Conservation (phyloP, 108 stramenopile genomes). For the Cyclotella baltica region DNA sequence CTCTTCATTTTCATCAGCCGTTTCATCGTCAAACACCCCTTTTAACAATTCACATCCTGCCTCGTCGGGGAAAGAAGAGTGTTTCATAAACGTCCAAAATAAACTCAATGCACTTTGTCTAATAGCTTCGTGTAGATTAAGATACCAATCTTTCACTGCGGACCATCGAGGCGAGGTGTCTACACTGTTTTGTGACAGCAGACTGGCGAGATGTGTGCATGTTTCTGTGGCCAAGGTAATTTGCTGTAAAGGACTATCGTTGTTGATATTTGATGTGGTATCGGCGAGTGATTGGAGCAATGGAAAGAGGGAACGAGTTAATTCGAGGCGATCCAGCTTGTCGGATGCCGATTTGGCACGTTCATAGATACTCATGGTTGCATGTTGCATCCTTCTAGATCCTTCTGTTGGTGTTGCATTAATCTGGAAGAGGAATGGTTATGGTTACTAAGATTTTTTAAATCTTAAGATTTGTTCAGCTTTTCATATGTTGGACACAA, state of each 20-base stretch:
- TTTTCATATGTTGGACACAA: too few species aligned
- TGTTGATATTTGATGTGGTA: background rate
- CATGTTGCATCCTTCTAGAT: background rate
- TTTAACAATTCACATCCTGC: background rate
- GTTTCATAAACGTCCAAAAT: background rate
- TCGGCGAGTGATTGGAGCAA: background rate
- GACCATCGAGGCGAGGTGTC: background rate
- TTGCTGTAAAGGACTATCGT: background rate
- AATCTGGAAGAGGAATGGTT: too few species aligned
- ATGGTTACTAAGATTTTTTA: too few species aligned
- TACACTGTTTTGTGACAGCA: conserved; percentile 13
- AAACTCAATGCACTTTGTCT: background rate
- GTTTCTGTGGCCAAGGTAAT: conserved; percentile 10
- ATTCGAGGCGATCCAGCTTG: background rate
- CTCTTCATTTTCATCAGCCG: background rate
- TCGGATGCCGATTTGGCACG: background rate
- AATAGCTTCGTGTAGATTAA: background rate
- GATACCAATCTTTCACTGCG: conserved; percentile 14
- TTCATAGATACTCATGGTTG: background rate
- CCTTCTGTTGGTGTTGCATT: background rate
- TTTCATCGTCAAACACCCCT: background rate
- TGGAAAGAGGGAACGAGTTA: background rate
- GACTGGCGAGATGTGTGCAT: conserved; percentile 21
- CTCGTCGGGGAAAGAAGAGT: background rate
- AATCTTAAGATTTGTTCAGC: too few species aligned